A percentile compares a stretch with the other conserved stretches of the same genome.
Evolutionary conservation across 192 early-diverging fungal species (phyloP).

Genomic region (Linderina pennispora): DNA sequence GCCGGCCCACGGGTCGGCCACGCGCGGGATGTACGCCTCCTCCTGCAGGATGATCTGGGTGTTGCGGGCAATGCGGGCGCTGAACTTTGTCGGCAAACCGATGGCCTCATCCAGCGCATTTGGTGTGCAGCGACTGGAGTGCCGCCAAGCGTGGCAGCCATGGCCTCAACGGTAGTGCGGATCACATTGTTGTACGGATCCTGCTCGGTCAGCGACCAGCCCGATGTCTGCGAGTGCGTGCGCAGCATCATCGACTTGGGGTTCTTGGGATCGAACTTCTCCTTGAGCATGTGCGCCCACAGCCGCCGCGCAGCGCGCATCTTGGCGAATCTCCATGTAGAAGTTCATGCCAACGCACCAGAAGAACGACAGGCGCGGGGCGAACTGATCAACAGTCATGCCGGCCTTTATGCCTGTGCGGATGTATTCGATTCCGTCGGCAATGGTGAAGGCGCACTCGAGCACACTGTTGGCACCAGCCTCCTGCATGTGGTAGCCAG

Average conservation of each 20-base stretch:
- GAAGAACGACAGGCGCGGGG: conserved; percentile 86
- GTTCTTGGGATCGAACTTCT: conserved; percentile 78
- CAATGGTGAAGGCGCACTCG: conserved; percentile 88
- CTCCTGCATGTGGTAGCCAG: conserved; percentile 91
- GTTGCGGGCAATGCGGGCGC: conserved; percentile 83
- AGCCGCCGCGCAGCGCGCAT: conserved; percentile 82
- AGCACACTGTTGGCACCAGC: conserved; percentile 84
- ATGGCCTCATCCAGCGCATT: conserved; percentile 88
- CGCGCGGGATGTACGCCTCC: conserved; percentile 81
- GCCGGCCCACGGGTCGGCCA: conserved; percentile 89
- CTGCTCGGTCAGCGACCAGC: conserved; percentile 88
- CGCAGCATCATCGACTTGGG: conserved; percentile 75
- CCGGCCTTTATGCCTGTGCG: conserved; percentile 70
- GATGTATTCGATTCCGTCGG: conserved; percentile 81
- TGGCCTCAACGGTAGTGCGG: conserved; percentile 82
- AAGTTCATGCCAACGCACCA: conserved; percentile 94
- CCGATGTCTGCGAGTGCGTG: conserved; percentile 88
- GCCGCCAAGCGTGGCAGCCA: conserved; percentile 87
- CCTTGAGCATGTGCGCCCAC: conserved; percentile 73
- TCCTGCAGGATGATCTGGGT: conserved; percentile 87
- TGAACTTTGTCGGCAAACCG: conserved; percentile 78
- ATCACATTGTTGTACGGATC: conserved; percentile 91
- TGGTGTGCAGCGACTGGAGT: conserved; percentile 93
- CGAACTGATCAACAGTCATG: conserved; percentile 85
- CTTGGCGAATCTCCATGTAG: conserved; percentile 93